A percentile compares a stretch with the other conserved stretches of the same genome.
Conservation (phyloP, 2,329 filamentous ascomycete species). For the Dactylellina leptospora region DNA sequence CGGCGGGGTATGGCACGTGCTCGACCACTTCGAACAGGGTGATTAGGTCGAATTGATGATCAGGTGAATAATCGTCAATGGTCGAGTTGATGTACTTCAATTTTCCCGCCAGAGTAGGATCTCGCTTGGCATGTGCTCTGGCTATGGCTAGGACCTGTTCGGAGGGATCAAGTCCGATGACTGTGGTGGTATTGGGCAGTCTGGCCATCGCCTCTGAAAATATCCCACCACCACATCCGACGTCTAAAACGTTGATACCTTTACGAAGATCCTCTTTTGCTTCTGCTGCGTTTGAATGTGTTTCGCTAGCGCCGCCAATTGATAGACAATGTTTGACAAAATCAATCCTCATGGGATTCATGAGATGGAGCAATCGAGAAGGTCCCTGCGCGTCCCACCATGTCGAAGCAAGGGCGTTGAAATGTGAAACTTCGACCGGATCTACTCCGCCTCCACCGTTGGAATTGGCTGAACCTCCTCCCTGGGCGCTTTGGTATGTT, state of each 20-base stretch:
- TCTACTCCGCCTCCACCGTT: slow-evolving; percentile 74
- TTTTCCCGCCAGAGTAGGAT: slow-evolving; percentile 72
- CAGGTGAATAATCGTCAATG: slow-evolving; percentile 70
- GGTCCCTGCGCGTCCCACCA: slow-evolving; percentile 98
- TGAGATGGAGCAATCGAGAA: slow-evolving; percentile 90
- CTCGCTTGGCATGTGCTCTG: slow-evolving; percentile 75
- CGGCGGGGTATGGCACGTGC: slow-evolving; percentile 79
- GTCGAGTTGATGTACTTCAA: slow-evolving; percentile 78
- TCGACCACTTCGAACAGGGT: slow-evolving; percentile 94
- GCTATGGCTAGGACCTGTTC: slow-evolving; percentile 78
- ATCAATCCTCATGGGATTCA: slow-evolving; percentile 95
- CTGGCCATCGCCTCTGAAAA: slow-evolving; percentile 88
- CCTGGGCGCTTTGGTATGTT: slow-evolving; percentile 33
- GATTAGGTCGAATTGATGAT: slow-evolving; percentile 76
- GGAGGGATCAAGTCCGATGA: slow-evolving; percentile 81
- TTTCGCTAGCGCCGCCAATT: slow-evolving; percentile 63
- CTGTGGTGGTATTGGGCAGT: slow-evolving; percentile 69
- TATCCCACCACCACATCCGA: slow-evolving; percentile 95
- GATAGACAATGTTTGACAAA: slow-evolving; percentile 81
- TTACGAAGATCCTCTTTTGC: slow-evolving; percentile 36
- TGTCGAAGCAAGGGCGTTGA: slow-evolving; percentile 87
- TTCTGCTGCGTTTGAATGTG: slow-evolving; percentile 57
- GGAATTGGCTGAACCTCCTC: slow-evolving; percentile 9
- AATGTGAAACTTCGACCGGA: slow-evolving; percentile 88
- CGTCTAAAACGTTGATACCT: slow-evolving; percentile 79